Evolutionary conservation across 2,329 filamentous ascomycete genomes (phyloP).

Genomic region (Xylariales sp.): DNA sequence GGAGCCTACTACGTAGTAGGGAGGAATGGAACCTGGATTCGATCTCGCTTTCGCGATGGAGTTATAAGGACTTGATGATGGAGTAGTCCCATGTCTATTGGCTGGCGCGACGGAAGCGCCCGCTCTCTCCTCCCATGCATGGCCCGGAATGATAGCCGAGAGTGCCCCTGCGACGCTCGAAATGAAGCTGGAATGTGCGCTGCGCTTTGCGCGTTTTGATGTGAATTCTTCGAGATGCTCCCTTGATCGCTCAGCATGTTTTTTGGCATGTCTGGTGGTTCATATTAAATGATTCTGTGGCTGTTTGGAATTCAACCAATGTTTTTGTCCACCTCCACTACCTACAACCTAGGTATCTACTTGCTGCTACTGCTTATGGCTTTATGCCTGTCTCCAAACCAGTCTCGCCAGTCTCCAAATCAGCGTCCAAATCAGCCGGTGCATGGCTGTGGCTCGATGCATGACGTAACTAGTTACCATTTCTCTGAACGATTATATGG

Average conservation of each 20-base stretch:
- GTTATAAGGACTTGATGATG: neutral
- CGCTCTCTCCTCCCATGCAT: neutral
- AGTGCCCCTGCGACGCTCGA: neutral
- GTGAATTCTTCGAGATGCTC: neutral
- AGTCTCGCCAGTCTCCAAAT: too few species aligned
- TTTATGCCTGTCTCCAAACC: too few species aligned
- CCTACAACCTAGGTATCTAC: too few species aligned
- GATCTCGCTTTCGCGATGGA: too few species aligned
- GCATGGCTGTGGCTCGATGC: conserved; percentile 1
- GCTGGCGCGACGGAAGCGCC: neutral
- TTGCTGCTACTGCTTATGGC: too few species aligned
- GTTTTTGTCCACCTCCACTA: too few species aligned
- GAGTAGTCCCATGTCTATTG: neutral
- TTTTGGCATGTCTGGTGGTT: neutral
- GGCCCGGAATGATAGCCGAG: too few species aligned
- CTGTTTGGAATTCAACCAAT: too few species aligned
- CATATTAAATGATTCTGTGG: too few species aligned
- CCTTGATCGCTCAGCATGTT: neutral
- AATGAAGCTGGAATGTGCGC: neutral
- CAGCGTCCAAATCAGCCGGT: too few species aligned
- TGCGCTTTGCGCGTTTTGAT: neutral
- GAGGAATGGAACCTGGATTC: too few species aligned
- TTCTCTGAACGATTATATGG: neutral
- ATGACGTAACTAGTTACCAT: conserved; percentile 1
- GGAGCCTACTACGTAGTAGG: too few species aligned